phyloP scores from a whole-genome alignment of 192 early-diverging fungal species.

The Coemansia biformis region DNA sequence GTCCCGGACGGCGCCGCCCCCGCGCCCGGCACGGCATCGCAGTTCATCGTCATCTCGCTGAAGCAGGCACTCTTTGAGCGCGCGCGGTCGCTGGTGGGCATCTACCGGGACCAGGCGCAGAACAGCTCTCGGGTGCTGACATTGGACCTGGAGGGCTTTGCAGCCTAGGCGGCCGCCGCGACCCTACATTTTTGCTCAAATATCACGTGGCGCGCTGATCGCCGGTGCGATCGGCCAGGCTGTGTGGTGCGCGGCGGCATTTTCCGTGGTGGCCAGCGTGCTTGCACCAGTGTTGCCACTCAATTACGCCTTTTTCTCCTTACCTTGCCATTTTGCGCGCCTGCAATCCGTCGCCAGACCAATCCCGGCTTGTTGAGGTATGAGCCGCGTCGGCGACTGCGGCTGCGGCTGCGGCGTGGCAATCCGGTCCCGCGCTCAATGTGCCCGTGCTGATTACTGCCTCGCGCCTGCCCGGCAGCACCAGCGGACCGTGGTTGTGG shows the following conservation, averaged over 20 bases:
- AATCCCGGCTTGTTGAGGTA: too few relatives aligned
- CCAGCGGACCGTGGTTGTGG: too few relatives aligned
- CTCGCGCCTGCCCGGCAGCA: too few relatives aligned
- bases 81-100: constrained; percentile 89
- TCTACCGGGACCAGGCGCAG: constrained; percentile 82
- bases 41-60: constrained; percentile 98
- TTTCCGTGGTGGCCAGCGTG: too few relatives aligned
- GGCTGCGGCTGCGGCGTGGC: too few relatives aligned
- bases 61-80: constrained; percentile 93
- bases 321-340: too few relatives aligned
- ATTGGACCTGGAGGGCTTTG: constrained; percentile 54
- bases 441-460: too few relatives aligned
- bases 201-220: constrained; percentile 12
- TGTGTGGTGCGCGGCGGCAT: background rate
- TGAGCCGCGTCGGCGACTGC: too few relatives aligned
- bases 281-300: too few relatives aligned
- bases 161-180: constrained; percentile 6
- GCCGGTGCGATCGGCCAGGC: background rate
- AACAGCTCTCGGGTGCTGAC: constrained; percentile 84
- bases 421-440: too few relatives aligned
- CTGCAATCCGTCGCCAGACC: too few relatives aligned
- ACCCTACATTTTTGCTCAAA: constrained; percentile 12
- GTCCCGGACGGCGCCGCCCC: background rate
- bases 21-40: constrained; percentile 53
- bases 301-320: too few relatives aligned